These are phyloP conservation scores for Quambalaria eucalypti DNA, from an alignment of 1,284 basidiomycete genomes.

Conservation along the genomic window DNA sequence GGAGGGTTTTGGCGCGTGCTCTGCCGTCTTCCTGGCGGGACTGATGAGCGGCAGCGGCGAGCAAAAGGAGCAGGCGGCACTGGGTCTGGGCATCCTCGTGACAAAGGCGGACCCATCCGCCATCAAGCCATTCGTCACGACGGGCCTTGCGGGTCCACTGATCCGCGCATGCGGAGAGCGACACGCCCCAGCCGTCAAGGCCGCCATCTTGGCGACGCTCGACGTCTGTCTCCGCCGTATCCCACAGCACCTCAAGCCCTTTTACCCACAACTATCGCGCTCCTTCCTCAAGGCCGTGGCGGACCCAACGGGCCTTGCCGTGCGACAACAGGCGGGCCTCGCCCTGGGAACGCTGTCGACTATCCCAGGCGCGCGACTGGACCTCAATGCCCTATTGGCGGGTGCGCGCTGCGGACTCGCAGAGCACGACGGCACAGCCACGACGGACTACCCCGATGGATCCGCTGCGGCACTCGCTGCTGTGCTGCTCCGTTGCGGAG, in stretches of 20 bases:
- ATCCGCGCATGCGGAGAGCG: slow-evolving; percentile 54
- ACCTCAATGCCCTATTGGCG: slow-evolving; percentile 67
- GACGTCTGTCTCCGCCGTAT: slow-evolving; percentile 52
- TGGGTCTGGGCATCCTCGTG: slow-evolving; percentile 87
- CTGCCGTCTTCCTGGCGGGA: slow-evolving; percentile 81
- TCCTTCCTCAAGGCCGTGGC: slow-evolving; percentile 90
- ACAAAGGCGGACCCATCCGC: slow-evolving; percentile 77
- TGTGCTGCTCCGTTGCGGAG: slow-evolving; percentile 12
- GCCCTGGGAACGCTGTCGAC: slow-evolving; percentile 88
- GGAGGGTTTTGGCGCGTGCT: slow-evolving; percentile 79
- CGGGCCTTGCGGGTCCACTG: slow-evolving; percentile 88
- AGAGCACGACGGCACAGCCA: slow-evolving; percentile 10
- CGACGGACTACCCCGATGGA: neutral
- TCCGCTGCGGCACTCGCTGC: neutral
- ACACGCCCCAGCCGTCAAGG: slow-evolving; percentile 42
- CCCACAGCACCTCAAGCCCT: slow-evolving; percentile 84
- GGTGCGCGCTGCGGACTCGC: slow-evolving; percentile 58
- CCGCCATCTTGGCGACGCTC: slow-evolving; percentile 38
- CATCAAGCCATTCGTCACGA: slow-evolving; percentile 83
- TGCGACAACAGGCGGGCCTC: slow-evolving; percentile 70
- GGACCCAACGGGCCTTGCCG: slow-evolving; percentile 68
- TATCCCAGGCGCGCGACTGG: slow-evolving; percentile 50
- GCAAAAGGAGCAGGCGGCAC: slow-evolving; percentile 75
- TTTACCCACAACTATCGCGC: slow-evolving; percentile 94
- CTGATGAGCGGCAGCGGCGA: slow-evolving; percentile 52